Evolutionary conservation across 306 rosid species (phyloP).

Genomic region (Fagus sylvatica): DNA sequence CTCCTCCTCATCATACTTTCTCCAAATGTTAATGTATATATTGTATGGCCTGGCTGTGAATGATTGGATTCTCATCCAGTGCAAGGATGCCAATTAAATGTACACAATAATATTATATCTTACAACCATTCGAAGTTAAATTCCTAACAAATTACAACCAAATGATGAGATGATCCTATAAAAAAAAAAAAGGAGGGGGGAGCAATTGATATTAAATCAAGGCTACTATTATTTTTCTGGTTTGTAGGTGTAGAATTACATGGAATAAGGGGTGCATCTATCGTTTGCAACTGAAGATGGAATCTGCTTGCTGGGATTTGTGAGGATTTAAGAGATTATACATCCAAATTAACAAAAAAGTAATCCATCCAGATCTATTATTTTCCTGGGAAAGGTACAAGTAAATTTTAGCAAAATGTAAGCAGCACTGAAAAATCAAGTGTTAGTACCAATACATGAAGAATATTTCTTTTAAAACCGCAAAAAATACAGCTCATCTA

Average conservation of each 20-base stretch:
- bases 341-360: not conserved
- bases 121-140: no score
- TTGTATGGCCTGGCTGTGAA: not conserved
- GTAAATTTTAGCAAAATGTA: not conserved
- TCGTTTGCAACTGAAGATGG: no score
- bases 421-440: not conserved
- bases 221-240: no score
- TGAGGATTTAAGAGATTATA: not conserved
- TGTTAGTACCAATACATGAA: not conserved
- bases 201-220: no score
- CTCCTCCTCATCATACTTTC: not conserved
- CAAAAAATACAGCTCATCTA: slow-evolving; percentile 5
- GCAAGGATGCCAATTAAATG: not conserved
- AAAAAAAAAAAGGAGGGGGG: no score
- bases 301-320: no score
- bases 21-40: not conserved
- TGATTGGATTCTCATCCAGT: not conserved
- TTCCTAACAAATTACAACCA: no score
- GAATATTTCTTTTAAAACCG: slow-evolving; percentile 1
- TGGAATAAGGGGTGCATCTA: no score
- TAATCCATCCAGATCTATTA: not conserved
- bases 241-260: no score
- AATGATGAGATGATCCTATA: no score
- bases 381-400: not conserved
- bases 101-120: no score